These are phyloP conservation scores for Aureobasidium sp. DNA, from an alignment of 2,329 filamentous ascomycete genomes.

Conservation along the genomic window DNA sequence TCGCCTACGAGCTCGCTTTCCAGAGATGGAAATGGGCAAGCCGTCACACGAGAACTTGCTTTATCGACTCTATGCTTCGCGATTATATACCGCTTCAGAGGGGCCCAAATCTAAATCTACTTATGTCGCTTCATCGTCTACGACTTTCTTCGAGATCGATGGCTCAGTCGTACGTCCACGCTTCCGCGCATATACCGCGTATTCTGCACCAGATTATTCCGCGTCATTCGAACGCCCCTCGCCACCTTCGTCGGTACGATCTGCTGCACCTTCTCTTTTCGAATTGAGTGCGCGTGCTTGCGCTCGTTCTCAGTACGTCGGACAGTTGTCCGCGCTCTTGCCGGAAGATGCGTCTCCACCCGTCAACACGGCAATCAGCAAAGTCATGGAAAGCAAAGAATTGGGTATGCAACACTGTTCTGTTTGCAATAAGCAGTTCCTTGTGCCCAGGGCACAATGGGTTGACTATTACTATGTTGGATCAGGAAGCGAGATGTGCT, in stretches of 20 bases:
- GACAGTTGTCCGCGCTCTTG: slow-evolving; percentile 22
- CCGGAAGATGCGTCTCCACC: slow-evolving; percentile 18
- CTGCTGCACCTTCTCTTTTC: slow-evolving; percentile 29
- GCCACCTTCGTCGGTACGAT: slow-evolving; percentile 10
- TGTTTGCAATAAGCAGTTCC: slow-evolving; percentile 25
- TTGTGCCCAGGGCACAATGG: slow-evolving; percentile 31
- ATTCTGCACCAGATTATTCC: neutral
- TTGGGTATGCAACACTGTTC: slow-evolving; percentile 28
- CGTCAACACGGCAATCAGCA: slow-evolving; percentile 21
- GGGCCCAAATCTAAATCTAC: slow-evolving; percentile 20
- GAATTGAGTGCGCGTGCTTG: slow-evolving; percentile 28
- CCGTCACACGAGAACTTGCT: slow-evolving; percentile 20
- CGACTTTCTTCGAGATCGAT: slow-evolving; percentile 25
- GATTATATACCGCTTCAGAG: slow-evolving; percentile 18
- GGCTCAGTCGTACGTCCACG: slow-evolving; percentile 20
- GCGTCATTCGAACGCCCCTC: slow-evolving; percentile 3
- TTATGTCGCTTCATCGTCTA: slow-evolving; percentile 25
- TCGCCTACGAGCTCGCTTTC: slow-evolving; percentile 15
- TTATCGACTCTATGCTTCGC: slow-evolving; percentile 19
- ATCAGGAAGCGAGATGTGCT: slow-evolving; percentile 6
- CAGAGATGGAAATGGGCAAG: slow-evolving; percentile 21
- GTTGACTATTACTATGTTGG: slow-evolving; percentile 30
- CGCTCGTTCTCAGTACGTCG: slow-evolving; percentile 22
- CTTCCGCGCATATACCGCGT: slow-evolving; percentile 2
- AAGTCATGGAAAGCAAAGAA: slow-evolving; percentile 18